Evolutionary conservation across 2,329 filamentous ascomycete genomes (phyloP).

Genomic region (Sordariomycetes sp.): DNA sequence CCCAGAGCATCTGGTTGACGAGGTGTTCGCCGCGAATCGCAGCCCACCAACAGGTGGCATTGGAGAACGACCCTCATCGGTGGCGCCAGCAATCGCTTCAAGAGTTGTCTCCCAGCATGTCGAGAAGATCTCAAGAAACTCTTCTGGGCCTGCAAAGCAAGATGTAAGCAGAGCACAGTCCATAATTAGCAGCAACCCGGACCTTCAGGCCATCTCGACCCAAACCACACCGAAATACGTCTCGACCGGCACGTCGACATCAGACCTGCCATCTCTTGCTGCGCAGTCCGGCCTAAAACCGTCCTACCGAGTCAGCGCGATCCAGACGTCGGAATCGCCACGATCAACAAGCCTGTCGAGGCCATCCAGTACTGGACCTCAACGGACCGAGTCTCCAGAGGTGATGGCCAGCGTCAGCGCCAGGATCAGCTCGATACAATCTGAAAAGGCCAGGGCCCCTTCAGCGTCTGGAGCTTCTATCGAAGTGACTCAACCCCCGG

Average conservation of each 20-base stretch:
- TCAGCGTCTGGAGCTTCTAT: conserved; percentile 56
- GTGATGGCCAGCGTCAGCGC: conserved; percentile 8
- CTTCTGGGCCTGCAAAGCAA: conserved; percentile 30
- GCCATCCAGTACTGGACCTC: conserved; percentile 8
- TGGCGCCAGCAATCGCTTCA: conserved; percentile 11
- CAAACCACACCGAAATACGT: conserved; percentile 31
- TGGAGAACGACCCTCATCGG: conserved; percentile 19
- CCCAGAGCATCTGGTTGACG: conserved; percentile 70
- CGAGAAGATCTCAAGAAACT: conserved; percentile 21
- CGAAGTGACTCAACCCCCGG: conserved; percentile 57
- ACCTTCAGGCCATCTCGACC: conserved; percentile 48
- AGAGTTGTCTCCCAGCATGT: neutral
- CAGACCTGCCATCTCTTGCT: conserved; percentile 43
- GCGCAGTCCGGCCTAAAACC: conserved; percentile 5
- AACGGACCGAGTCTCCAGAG: conserved; percentile 10
- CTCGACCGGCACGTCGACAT: conserved; percentile 73
- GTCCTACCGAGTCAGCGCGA: conserved; percentile 6
- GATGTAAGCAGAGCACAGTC: conserved; percentile 52
- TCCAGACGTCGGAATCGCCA: conserved; percentile 11
- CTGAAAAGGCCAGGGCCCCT: conserved; percentile 11
- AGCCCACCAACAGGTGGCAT: conserved; percentile 6
- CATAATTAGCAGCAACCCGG: conserved; percentile 54
- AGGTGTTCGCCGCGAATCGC: conserved; percentile 59
- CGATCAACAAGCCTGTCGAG: conserved; percentile 18
- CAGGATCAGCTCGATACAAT: conserved; percentile 14